Base-by-base conservation (phyloP, 2,329 filamentous ascomycete species). In the Hypomyces perniciosus region DNA sequence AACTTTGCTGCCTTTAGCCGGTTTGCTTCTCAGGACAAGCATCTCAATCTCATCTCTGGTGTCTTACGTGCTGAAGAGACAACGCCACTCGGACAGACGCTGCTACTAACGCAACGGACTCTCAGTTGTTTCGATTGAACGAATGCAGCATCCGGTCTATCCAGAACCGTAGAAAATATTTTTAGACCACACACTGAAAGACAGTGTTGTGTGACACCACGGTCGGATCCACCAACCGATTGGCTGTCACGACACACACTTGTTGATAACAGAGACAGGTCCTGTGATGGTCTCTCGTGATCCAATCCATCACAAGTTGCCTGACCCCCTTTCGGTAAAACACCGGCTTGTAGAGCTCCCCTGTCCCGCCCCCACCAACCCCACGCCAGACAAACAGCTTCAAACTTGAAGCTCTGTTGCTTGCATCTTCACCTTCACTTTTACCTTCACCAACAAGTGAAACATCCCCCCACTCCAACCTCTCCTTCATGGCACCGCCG, bases 201-300 rank as follows among this genome's bases (percentile, higher is more conserved):
- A 20, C 20, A 20, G 20, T 3, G 20, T 20, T 50, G 37, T 42
- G 42, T 46, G 42, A 28, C 43, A 46, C 31, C 28, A 26, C 20
- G 37, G 26, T 8, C 39, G 9, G 12, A 13, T 33, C 30, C 29
- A 20, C 33, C 12, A 40, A 28, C 35, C 48, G 34, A 41, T 45
- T 50, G 42, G 41, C 28, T 10, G 10, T 44, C 41, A 26, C 12
- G 29, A n/a, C 41, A 13, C 12, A n/a, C 41, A 13, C 12, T 31
- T 44, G 27, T 10, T 6, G 29, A n/a, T n/a, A 35, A 50, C 38
- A 40, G 20, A 12, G 13, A 35, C 46, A 20, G 30, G 8, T 29
- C 39, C 44, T 44, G 44, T 48, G 45, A 52, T 44, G 30, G 28
- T 33, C 35, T 39, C 50, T 37, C 44, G 38, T 51, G 45, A 52